Conservation (phyloP, 257 asterid genomes). For the Jacaranda copaia region DNA sequence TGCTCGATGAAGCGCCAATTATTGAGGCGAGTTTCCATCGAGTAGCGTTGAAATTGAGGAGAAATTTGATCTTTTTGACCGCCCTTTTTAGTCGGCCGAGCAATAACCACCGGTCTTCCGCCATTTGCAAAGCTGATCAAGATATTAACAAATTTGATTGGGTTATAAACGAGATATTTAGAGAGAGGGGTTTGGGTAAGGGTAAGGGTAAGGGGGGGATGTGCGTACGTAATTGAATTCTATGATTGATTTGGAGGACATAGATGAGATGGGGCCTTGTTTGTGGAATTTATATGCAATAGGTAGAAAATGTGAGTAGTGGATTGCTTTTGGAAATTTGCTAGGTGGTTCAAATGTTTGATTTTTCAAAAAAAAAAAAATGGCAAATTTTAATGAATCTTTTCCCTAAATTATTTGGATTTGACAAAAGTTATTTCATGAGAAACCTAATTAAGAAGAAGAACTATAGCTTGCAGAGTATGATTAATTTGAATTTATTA, state of each 20-base stretch:
- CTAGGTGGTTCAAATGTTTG: conserved; percentile 10
- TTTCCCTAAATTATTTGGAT: too few relatives aligned
- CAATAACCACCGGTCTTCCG: conserved; percentile 47
- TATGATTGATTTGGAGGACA: not conserved
- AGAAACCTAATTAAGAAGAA: too few relatives aligned
- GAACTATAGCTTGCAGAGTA: too few relatives aligned
- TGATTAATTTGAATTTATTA: too few relatives aligned
- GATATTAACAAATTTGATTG: not conserved
- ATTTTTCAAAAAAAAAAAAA: too few relatives aligned
- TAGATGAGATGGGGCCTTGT: conserved; percentile 7
- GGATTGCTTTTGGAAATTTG: conserved; percentile 23
- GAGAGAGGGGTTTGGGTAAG: too few relatives aligned
- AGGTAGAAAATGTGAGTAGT: not conserved
- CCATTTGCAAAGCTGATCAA: conserved; percentile 45
- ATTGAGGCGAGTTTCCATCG: conserved; percentile 66
- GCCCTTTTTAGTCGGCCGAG: conserved; percentile 70
- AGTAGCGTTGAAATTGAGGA: conserved; percentile 58
- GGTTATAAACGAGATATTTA: too few relatives aligned
- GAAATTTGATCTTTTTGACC: conserved; percentile 75
- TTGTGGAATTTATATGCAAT: conserved; percentile 15
- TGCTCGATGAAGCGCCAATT: conserved; percentile 57
- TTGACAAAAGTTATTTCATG: not conserved
- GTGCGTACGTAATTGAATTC: not conserved
- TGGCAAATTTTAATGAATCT: too few relatives aligned
- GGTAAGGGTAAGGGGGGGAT: conserved; percentile 7